phyloP scores from a whole-genome alignment of 2,329 filamentous ascomycete species.

The Aspergillus texensis region DNA sequence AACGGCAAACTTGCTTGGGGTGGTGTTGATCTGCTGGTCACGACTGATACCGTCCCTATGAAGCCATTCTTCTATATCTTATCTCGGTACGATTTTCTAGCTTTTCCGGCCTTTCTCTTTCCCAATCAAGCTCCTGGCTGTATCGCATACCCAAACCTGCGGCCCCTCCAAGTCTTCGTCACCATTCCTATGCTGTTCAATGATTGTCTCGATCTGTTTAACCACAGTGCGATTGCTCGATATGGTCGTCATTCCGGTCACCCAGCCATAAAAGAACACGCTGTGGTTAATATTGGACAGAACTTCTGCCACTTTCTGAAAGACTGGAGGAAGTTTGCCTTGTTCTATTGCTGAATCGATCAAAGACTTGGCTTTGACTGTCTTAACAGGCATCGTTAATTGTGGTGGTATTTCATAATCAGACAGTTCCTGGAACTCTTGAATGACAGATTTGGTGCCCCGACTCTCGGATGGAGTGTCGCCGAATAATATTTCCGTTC shows the following conservation, averaged over 20 bases:
- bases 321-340: slow-evolving; percentile 50
- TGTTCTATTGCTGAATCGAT: slow-evolving; percentile 35
- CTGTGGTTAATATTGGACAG: slow-evolving; percentile 67
- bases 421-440: slow-evolving; percentile 51
- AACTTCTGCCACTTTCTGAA: slow-evolving; percentile 45
- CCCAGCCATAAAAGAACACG: slow-evolving; percentile 75
- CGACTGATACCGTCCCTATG: not conserved
- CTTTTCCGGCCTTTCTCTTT: slow-evolving; percentile 59
- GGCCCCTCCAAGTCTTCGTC: slow-evolving; percentile 59
- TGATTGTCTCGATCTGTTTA: slow-evolving; percentile 63
- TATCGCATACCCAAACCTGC: slow-evolving; percentile 66
- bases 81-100: slow-evolving; percentile 18
- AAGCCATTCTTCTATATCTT: slow-evolving; percentile 1
- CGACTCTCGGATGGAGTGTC: slow-evolving; percentile 42
- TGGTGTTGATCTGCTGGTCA: not conserved
- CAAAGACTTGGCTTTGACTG: slow-evolving; percentile 54
- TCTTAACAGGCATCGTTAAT: slow-evolving; percentile 64
- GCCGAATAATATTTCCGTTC: slow-evolving; percentile 62
- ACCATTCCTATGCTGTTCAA: slow-evolving; percentile 55
- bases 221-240: slow-evolving; percentile 71
- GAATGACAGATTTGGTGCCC: slow-evolving; percentile 35
- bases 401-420: slow-evolving; percentile 55
- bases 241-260: slow-evolving; percentile 63
- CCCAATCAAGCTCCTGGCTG: slow-evolving; percentile 66
- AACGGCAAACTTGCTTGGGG: not conserved